Evolutionary conservation across 73 alveolate genomes (phyloP), one percentile per base, ranked within the genome.

Genomic region (Blepharisma stoltei): DNA sequence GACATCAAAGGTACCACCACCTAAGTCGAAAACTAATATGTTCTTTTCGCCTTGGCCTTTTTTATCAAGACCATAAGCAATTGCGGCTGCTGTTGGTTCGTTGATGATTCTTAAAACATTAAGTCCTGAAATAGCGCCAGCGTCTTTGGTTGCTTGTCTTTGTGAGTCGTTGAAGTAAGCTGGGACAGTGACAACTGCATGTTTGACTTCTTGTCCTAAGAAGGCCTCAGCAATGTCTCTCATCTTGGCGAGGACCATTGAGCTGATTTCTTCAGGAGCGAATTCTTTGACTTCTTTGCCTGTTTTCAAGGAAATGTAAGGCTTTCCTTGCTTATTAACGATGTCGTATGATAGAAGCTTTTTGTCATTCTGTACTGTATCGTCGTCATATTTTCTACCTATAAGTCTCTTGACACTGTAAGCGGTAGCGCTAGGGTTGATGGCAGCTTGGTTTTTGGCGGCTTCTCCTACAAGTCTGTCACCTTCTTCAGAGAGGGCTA

Each of bases 1-100:
- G 46, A 91, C 99, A 93, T 96, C 99, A 78, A 96, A 95, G 69
- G 99, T 96, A 79, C 99, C 99, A 89, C 98, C 98, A 53, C 99
- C 98, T 68, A 94, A 78, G 77, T 94, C 99, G 84, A 89, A 94
- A 21, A 94, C 98, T 38, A 94, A 70, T 81, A 95, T 94, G 80
- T 91, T 93, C 82, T 89, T 85, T 77, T 94, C 98, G 53, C 94
- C 94, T 67, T 78, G 83, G 6, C 87, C 92, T 82, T 95, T 92
- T 89, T 92, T 89, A 80, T 95, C 98, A 55, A 95, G 79, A 37
- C 99, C 99, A 86, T 97, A 97, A 47, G 99, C 98, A n/a, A 97
- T 88, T 47, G 99, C 99, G 11, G 99, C 99, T 1, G 99, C 99
- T 54, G 99, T 96, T 14, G 99, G 99, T 76, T 97, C 99, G 78